Evolutionary conservation across 2,329 filamentous ascomycete species (phyloP).

Genomic region (Nemania sp.): DNA sequence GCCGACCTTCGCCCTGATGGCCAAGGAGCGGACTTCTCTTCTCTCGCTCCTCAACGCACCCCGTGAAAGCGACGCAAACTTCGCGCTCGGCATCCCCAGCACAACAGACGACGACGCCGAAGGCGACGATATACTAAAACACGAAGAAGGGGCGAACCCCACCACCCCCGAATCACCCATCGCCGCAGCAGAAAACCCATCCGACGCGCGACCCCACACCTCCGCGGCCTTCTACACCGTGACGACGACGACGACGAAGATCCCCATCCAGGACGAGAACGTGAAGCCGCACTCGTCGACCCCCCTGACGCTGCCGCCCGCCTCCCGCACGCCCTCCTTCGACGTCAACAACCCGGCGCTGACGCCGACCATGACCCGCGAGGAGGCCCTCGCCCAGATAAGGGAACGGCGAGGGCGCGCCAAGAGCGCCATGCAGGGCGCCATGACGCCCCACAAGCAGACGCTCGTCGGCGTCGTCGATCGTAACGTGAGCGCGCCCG

Average conservation of each 20-base stretch:
- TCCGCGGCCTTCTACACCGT: slow-evolving; percentile 52
- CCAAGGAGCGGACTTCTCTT: slow-evolving; percentile 60
- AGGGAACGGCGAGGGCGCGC: slow-evolving; percentile 73
- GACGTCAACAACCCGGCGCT: slow-evolving; percentile 62
- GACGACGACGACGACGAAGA: slow-evolving; percentile 57
- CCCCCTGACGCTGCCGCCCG: slow-evolving; percentile 44
- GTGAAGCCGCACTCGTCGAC: slow-evolving; percentile 38
- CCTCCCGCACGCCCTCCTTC: slow-evolving; percentile 50
- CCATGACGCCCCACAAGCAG: slow-evolving; percentile 64
- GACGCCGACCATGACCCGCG: slow-evolving; percentile 70
- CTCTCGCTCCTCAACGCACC: slow-evolving; percentile 65
- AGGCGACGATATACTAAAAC: slow-evolving; percentile 1
- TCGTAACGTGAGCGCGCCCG: slow-evolving; percentile 55
- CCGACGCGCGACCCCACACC: slow-evolving; percentile 49
- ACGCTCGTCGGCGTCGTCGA: slow-evolving; percentile 55
- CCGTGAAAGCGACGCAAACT: slow-evolving; percentile 45
- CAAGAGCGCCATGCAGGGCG: slow-evolving; percentile 67
- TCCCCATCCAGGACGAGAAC: slow-evolving; percentile 56
- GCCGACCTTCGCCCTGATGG: slow-evolving; percentile 60
- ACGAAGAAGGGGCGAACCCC: slow-evolving; percentile 17
- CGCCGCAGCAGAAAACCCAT: not conserved
- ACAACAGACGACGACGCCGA: slow-evolving; percentile 35
- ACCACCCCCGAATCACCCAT: slow-evolving; percentile 15
- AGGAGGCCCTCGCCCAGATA: slow-evolving; percentile 77
- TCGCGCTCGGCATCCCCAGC: slow-evolving; percentile 48